These are phyloP conservation scores for Climacium dendroides DNA, from an alignment of 225 moss, liverwort and hornwort genomes.

Conservation along the genomic window DNA sequence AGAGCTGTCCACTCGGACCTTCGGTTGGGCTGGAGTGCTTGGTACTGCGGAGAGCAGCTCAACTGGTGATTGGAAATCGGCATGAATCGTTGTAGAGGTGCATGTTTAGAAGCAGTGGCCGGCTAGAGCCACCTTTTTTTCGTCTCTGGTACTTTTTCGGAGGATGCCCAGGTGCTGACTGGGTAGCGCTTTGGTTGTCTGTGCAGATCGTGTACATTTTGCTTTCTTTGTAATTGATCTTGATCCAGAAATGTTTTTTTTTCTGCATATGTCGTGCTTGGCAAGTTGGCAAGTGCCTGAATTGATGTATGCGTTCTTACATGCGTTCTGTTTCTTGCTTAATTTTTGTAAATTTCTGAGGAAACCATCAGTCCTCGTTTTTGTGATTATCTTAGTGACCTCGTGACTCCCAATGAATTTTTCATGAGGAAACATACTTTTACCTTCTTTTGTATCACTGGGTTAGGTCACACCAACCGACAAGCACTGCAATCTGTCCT, in stretches of 20 bases:
- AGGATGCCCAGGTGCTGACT: background rate
- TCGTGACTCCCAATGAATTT: background rate
- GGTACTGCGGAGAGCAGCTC: background rate
- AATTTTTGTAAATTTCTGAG: background rate
- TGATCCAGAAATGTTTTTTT: background rate
- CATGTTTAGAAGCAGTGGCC: background rate
- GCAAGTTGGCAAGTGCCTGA: background rate
- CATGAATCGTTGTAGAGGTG: background rate
- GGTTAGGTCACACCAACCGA: background rate
- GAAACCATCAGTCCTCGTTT: background rate
- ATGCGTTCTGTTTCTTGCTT: background rate
- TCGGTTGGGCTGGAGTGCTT: background rate
- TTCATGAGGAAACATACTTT: background rate
- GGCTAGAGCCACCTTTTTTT: background rate
- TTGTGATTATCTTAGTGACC: background rate
- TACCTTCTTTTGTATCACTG: background rate
- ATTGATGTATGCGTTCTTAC: background rate
- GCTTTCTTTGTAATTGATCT: background rate
- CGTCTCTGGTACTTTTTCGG: background rate
- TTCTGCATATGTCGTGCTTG: background rate
- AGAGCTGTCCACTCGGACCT: background rate
- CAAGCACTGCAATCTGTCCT: background rate
- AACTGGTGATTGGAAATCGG: background rate
- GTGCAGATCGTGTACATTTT: conserved; percentile 1
- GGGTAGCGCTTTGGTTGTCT: background rate